These are phyloP conservation scores for Primulina eburnea DNA, from an alignment of 257 asterid genomes.

Conservation along the genomic window DNA sequence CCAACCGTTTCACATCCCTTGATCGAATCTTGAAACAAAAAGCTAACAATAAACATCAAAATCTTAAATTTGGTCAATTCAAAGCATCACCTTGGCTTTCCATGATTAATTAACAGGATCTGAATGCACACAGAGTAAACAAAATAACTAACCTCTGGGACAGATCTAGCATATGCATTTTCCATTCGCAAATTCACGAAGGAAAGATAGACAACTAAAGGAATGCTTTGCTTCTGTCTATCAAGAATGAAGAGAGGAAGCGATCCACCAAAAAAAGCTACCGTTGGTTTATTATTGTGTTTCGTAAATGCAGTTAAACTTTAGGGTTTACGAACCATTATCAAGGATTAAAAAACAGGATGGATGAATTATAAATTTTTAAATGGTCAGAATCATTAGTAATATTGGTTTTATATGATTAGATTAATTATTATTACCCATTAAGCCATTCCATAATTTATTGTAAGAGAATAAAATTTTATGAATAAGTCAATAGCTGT, in stretches of 20 bases:
- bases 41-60: neutral
- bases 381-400: too few species aligned
- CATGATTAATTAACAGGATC: neutral
- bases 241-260: neutral
- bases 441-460: too few species aligned
- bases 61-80: neutral
- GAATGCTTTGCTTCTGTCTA: neutral
- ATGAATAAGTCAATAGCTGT: too few species aligned
- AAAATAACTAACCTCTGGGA: conserved; percentile 48
- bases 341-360: too few species aligned
- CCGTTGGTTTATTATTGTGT: too few species aligned
- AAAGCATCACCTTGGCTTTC: neutral
- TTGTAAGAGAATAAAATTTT: too few species aligned
- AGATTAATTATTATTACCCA: too few species aligned
- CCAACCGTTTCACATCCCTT: conserved; percentile 16
- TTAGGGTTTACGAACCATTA: too few species aligned
- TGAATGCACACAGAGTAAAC: neutral
- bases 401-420: too few species aligned
- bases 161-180: conserved; percentile 88
- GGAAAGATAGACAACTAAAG: neutral
- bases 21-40: conserved; percentile 8
- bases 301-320: too few species aligned
- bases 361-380: too few species aligned
- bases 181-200: conserved; percentile 44
- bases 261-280: neutral